These are phyloP conservation scores for Ceratobasidium sp. DNA, from an alignment of 1,284 basidiomycete species.

Conservation along the genomic window DNA sequence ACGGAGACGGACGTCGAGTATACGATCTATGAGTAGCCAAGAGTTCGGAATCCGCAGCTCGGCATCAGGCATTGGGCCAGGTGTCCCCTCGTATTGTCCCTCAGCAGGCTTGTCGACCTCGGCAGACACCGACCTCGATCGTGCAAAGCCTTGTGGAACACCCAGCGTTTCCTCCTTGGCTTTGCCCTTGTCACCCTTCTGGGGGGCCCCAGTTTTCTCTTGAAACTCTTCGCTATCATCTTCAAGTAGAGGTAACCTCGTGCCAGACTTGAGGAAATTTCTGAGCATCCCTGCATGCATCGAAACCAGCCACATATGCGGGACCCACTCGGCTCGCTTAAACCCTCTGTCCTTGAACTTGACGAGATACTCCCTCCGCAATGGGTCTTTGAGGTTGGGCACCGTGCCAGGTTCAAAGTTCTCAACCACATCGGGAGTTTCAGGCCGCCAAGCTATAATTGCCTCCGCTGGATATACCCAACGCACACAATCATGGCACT, in stretches of 20 bases:
- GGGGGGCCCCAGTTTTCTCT: constrained; percentile 18
- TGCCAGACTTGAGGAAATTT: constrained; percentile 76
- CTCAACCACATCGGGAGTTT: constrained; percentile 67
- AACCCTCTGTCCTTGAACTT: constrained; percentile 85
- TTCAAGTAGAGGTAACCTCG: constrained; percentile 46
- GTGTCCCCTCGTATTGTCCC: constrained; percentile 47
- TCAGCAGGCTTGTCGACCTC: constrained; percentile 45
- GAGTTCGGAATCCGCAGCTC: constrained; percentile 70
- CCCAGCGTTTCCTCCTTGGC: neutral
- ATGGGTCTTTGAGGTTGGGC: constrained; percentile 62
- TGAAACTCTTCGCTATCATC: constrained; percentile 36
- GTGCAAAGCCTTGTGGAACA: constrained; percentile 18
- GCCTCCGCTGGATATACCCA: constrained; percentile 78
- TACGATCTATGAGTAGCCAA: constrained; percentile 82
- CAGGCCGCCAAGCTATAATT: constrained; percentile 90
- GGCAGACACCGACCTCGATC: constrained; percentile 21
- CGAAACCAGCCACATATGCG: constrained; percentile 85
- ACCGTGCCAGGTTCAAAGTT: constrained; percentile 54
- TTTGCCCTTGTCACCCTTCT: constrained; percentile 13
- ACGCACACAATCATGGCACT: constrained; percentile 80
- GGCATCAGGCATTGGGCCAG: constrained; percentile 61
- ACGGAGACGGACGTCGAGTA: constrained; percentile 79
- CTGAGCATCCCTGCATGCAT: constrained; percentile 68
- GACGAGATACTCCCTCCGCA: constrained; percentile 88
- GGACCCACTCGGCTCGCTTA: constrained; percentile 80